Evolutionary conservation across 106 monocot genomes (phyloP).

Genomic region (Phalaenopsis equestris): DNA sequence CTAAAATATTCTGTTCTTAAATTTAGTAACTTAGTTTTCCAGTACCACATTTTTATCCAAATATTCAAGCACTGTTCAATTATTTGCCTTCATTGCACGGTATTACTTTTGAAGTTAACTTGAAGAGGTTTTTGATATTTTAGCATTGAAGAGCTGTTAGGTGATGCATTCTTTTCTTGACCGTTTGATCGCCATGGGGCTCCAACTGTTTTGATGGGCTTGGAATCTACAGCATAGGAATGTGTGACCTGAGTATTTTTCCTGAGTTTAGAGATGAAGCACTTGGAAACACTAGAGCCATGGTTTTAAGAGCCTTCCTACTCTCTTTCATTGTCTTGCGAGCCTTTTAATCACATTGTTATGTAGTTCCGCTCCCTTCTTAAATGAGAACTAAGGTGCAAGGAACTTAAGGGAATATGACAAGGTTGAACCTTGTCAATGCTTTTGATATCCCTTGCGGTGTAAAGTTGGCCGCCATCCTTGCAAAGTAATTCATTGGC

Average conservation of each 20-base stretch:
- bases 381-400: too few relatives aligned
- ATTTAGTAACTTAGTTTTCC: neutral
- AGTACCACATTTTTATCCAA: neutral
- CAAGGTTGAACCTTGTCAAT: too few relatives aligned
- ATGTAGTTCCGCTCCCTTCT: too few relatives aligned
- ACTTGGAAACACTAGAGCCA: constrained; percentile 68
- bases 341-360: constrained; percentile 56
- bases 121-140: neutral
- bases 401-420: too few relatives aligned
- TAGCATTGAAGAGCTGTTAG: constrained; percentile 23
- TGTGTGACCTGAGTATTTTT: constrained; percentile 83
- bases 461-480: too few relatives aligned
- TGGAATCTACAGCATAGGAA: constrained; percentile 81
- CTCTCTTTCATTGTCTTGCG: constrained; percentile 45
- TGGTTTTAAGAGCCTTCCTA: constrained; percentile 75
- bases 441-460: too few relatives aligned
- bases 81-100: neutral
- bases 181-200: constrained; percentile 68
- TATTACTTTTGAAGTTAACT: neutral
- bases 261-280: constrained; percentile 86
- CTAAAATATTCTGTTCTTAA: neutral
- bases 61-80: neutral
- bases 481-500: too few relatives aligned
- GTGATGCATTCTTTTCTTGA: constrained; percentile 90
- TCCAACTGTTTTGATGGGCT: constrained; percentile 91